These are phyloP conservation scores for Cutaneotrichosporon sp. DNA, from an alignment of 1,284 basidiomycete species.

Conservation along the genomic window DNA sequence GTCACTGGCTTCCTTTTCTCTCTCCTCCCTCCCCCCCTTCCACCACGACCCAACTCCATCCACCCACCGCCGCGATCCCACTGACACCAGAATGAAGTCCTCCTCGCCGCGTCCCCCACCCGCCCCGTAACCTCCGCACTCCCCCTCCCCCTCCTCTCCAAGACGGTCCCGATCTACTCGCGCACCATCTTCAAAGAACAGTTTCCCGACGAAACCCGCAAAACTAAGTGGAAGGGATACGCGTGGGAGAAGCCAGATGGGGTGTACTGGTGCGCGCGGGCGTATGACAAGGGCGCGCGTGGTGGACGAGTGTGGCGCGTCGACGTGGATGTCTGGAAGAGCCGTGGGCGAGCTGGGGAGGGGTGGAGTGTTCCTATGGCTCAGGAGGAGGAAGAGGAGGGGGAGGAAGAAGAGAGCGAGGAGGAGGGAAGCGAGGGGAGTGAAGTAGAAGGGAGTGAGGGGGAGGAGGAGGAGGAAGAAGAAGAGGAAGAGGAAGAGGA, in stretches of 20 bases:
- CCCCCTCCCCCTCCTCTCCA: constrained; percentile 35
- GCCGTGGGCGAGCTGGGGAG: constrained; percentile 33
- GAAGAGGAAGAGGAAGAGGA: constrained; percentile 8
- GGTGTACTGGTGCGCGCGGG: constrained; percentile 49
- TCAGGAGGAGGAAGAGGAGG: constrained; percentile 23
- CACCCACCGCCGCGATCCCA: too few species aligned
- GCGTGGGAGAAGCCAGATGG: constrained; percentile 34
- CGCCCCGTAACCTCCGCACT: constrained; percentile 38
- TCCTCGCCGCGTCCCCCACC: constrained; percentile 42
- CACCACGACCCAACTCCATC: too few species aligned
- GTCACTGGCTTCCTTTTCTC: not conserved
- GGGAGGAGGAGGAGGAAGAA: constrained; percentile 17
- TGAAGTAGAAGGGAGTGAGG: constrained; percentile 16
- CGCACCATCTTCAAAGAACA: constrained; percentile 37
- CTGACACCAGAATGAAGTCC: constrained; percentile 45
- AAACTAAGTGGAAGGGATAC: constrained; percentile 44
- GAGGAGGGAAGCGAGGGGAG: constrained; percentile 23
- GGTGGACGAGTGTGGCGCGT: constrained; percentile 47
- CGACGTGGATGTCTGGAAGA: constrained; percentile 48
- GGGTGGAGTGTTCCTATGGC: constrained; percentile 35
- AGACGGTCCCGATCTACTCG: constrained; percentile 46
- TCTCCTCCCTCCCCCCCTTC: too few species aligned
- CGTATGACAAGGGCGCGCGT: constrained; percentile 50
- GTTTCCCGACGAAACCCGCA: constrained; percentile 32
- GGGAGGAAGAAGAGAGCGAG: constrained; percentile 23